A percentile compares a stretch with the other conserved stretches of the same genome.
These are phyloP conservation scores for Hanseniaspora pseudoguilliermondii DNA, from an alignment of 805 yeast species.

Conservation along the genomic window DNA sequence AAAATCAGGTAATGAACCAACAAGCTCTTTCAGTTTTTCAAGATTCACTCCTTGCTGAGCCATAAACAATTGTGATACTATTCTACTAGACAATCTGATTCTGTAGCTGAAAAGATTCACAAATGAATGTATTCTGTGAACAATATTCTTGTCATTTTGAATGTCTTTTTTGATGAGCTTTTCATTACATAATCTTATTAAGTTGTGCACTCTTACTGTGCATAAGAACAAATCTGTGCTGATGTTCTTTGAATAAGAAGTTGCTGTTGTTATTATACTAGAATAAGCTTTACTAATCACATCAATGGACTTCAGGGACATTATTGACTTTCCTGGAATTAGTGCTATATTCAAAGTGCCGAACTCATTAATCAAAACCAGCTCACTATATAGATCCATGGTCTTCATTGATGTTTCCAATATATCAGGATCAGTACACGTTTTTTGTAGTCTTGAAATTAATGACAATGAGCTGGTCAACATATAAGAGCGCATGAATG, in stretches of 20 bases:
- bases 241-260: neutral
- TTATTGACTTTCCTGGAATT: neutral
- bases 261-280: neutral
- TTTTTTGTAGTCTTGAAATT: neutral
- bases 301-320: constrained; percentile 3
- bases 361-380: neutral
- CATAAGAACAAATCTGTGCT: neutral
- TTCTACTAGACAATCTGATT: constrained; percentile 4
- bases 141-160: neutral
- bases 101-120: constrained; percentile 1
- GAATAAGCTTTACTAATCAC: neutral
- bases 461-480: constrained; percentile 1
- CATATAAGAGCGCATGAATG: constrained; percentile 4
- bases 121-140: constrained; percentile 11
- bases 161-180: neutral
- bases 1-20: neutral
- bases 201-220: neutral
- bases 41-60: neutral
- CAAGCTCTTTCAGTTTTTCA: neutral
- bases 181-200: neutral
- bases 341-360: neutral
- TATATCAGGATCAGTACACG: neutral
- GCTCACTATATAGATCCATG: neutral
- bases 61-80: constrained; percentile 8
- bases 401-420: neutral